Evolutionary conservation across 1,139 yeast genomes (phyloP).

Genomic region (Debaryomyces robertsiae): DNA sequence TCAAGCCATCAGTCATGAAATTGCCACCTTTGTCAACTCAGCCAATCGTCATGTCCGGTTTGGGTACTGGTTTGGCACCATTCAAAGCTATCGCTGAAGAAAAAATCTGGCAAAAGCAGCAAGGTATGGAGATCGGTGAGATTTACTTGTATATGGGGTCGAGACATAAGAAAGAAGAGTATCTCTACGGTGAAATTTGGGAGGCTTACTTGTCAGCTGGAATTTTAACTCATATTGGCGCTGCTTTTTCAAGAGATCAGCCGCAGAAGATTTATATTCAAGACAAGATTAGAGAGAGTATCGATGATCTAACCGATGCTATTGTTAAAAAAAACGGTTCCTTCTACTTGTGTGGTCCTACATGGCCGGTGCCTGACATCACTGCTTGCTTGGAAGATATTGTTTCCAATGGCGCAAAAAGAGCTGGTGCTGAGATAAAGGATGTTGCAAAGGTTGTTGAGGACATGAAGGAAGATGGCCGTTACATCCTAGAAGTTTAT

Average conservation of each 20-base stretch:
- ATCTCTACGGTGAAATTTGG: constrained; percentile 95
- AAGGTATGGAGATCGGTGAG: constrained; percentile 88
- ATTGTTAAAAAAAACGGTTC: constrained; percentile 79
- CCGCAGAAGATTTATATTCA: constrained; percentile 93
- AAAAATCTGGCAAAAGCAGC: constrained; percentile 88
- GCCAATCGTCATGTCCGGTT: constrained; percentile 95
- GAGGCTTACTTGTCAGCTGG: constrained; percentile 95
- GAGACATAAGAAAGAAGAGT: constrained; percentile 94
- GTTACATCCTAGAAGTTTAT: constrained; percentile 93
- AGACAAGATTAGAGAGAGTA: constrained; percentile 82
- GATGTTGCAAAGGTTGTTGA: constrained; percentile 83
- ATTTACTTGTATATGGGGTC: constrained; percentile 90
- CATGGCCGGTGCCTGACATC: constrained; percentile 99
- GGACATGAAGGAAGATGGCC: constrained; percentile 88
- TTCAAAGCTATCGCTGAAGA: constrained; percentile 97
- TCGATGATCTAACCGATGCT: constrained; percentile 75
- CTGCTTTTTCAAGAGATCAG: constrained; percentile 98
- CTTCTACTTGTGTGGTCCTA: constrained; percentile 97
- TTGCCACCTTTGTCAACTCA: constrained; percentile 83
- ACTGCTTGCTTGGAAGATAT: constrained; percentile 89
- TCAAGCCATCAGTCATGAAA: constrained; percentile 97
- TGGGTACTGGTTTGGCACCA: constrained; percentile 98
- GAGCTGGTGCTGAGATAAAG: constrained; percentile 61
- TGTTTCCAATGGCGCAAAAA: constrained; percentile 67
- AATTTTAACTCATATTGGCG: constrained; percentile 90